Base-by-base conservation (phyloP, 2,329 filamentous ascomycete genomes). In the Alternaria sp. region DNA sequence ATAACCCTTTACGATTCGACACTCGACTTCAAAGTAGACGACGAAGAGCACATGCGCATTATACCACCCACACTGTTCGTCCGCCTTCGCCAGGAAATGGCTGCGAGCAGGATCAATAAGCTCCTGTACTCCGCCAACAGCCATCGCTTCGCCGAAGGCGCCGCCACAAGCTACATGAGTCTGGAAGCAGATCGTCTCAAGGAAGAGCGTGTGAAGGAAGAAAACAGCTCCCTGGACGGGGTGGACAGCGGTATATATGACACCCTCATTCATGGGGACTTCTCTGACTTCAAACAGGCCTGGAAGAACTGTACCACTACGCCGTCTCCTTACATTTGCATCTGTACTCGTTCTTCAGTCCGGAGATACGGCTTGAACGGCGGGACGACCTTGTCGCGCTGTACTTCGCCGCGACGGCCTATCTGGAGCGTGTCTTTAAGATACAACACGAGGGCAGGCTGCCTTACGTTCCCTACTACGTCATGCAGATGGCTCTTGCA, bases 401-500 rank as follows among this genome's bases (percentile, higher is more conserved):
- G 23, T 95, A 91, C 86, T 87, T 90, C 63, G 89, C 91, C 5
- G 89, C 91, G 4, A 88, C 87, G 44, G 84, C 84, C 63, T 93
- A 93, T 73, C 84, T 93, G 21, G 90, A 92, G 55, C 77, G 78
- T 10, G 81, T 82, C 1, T 82, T 85, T 64, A 85, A 88, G 61
- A 82, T 91, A 10, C 58, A 85, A 32, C 73, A 78, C 56, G 84
- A 87, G 8, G 84, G 85, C 52, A 85, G 90, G 53, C 82, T 93
- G 26, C 85, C 86, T 53, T 90, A 91, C 72, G 87, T 89, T 25
- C 90, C 88, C 67, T 93, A 91, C 76, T 94, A 94, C 78, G 88
- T 95, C 56, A 89, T 93, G 75, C 92, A 95, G 79, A 94, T 95
- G 90, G 88, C 93, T 60, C 88, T 94, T n/a, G 92, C 91, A 3